Percentiles rank a stretch among this genome's conserved stretches.
phyloP scores from a whole-genome alignment of 352 stramenopile genomes.

The Pythium utonaiense region DNA sequence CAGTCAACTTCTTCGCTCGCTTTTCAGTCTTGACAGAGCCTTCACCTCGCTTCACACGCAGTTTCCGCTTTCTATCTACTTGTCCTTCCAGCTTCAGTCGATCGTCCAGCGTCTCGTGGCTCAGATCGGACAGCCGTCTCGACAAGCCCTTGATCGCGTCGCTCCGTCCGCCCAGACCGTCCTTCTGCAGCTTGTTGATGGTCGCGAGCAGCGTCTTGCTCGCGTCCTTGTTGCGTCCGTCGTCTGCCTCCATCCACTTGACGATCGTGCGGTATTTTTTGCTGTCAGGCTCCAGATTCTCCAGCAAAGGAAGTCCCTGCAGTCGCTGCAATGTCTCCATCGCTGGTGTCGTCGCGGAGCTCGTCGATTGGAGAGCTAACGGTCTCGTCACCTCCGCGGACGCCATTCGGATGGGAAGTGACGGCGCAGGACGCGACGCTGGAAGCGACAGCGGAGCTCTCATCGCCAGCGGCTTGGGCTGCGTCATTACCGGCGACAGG shows the following conservation, averaged over 20 bases:
- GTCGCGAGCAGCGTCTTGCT: constrained; percentile 24
- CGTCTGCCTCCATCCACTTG: constrained; percentile 54
- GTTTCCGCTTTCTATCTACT: neutral
- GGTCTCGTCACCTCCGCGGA: constrained; percentile 4
- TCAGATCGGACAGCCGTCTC: constrained; percentile 19
- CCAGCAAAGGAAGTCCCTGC: constrained; percentile 32
- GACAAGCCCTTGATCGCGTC: constrained; percentile 14
- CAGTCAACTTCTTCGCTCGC: constrained; percentile 14
- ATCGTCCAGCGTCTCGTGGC: constrained; percentile 45
- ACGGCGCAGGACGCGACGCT: neutral
- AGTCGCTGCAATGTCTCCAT: constrained; percentile 40
- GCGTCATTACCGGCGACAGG: constrained; percentile 17
- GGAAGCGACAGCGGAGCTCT: neutral
- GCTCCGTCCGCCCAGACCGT: neutral
- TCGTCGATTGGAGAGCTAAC: constrained; percentile 17
- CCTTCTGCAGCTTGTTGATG: constrained; percentile 23
- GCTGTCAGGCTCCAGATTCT: constrained; percentile 29
- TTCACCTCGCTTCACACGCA: neutral
- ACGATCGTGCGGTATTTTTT: constrained; percentile 47
- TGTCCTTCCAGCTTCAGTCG: constrained; percentile 25
- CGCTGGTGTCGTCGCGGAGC: neutral
- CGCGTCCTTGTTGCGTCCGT: constrained; percentile 31
- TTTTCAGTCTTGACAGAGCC: constrained; percentile 16
- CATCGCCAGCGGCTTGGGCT: constrained; percentile 4
- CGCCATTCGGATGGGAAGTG: neutral